Base-by-base conservation (phyloP, 2,329 filamentous ascomycete genomes). In the Fusarium sambucinum region DNA sequence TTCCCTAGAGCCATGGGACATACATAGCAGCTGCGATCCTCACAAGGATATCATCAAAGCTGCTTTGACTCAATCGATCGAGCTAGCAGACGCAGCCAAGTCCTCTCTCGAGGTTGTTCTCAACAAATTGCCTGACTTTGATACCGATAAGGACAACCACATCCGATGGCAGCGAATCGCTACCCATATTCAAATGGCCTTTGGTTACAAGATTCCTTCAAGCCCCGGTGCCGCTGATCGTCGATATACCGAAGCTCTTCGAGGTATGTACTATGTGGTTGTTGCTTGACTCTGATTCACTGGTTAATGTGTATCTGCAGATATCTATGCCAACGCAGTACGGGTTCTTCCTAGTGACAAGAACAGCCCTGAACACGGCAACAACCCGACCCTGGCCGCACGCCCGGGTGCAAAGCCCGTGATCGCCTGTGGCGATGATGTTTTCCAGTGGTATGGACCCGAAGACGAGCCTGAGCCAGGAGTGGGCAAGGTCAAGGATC, bases 11-110 rank as follows among this genome's bases (percentile, higher is more conserved):
- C 59, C 59, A 0, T 62, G 59, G 59, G 57, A 62, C 1, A 19
- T 62, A 0, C 46, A 62, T 14, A 32, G 47, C 2, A 62, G 57
- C 30, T 62, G 59, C 6, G 60, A 23, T 29, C 27, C 30, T 17
- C 61, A 62, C 5, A 52, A 62, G 35, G 25, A 41, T 1, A 41
- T 42, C 8, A 45, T 62, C 47, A 62, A 55, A 2, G 23, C 55
- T 13, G 47, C 59, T 5, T 14, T 62, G 5, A 62, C 57, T 0
- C 38, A 62, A 17, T 62, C 59, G 7, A 55, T 62, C 8, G 59
- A 55, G 5, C 17, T 62, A 2, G 57, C 59, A 17, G 48, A 62
- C 3, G 59, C 59, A 19, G 59, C 57, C 1, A 62, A 21, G 13
- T n/a, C 23, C 3, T 55, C 46, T 8, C 57, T 62, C 1, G 48